phyloP scores from a whole-genome alignment of 2,329 filamentous ascomycete species.

The Curvularia verruculosa region DNA sequence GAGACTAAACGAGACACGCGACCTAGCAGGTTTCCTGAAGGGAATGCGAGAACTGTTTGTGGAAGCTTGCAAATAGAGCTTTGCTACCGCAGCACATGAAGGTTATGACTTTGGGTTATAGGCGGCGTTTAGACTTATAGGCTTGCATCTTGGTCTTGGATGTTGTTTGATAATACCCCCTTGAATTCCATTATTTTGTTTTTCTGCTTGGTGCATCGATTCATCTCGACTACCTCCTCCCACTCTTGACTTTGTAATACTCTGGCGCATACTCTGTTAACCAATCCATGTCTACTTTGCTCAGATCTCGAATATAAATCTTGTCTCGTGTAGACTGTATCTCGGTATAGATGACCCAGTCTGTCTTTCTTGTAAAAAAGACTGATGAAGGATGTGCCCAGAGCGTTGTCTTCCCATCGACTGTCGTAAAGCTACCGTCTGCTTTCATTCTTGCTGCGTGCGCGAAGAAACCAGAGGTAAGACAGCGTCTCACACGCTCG shows the following conservation, averaged over 20 bases:
- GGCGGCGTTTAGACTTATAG: constrained; percentile 4
- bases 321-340: constrained; percentile 88
- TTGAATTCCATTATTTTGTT: constrained; percentile 2
- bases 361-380: constrained; percentile 95
- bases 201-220: background rate
- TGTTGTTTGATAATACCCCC: constrained; percentile 6
- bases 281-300: constrained; percentile 94
- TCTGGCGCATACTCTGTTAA: constrained; percentile 84
- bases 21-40: constrained; percentile 75
- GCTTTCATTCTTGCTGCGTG: constrained; percentile 93
- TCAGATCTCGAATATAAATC: constrained; percentile 87
- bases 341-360: constrained; percentile 96
- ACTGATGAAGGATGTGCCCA: constrained; percentile 90
- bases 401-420: constrained; percentile 77
- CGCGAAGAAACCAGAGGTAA: constrained; percentile 90
- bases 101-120: constrained; percentile 4
- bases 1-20: constrained; percentile 78
- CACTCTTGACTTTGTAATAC: constrained; percentile 54
- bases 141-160: background rate
- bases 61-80: constrained; percentile 56
- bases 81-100: background rate
- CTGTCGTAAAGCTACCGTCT: constrained; percentile 86
- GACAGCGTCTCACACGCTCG: constrained; percentile 80
- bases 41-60: constrained; percentile 81
- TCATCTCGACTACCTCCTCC: constrained; percentile 8